These are phyloP conservation scores for Lasiodiplodia citricola DNA, from an alignment of 2,329 filamentous ascomycete species.

Conservation along the genomic window DNA sequence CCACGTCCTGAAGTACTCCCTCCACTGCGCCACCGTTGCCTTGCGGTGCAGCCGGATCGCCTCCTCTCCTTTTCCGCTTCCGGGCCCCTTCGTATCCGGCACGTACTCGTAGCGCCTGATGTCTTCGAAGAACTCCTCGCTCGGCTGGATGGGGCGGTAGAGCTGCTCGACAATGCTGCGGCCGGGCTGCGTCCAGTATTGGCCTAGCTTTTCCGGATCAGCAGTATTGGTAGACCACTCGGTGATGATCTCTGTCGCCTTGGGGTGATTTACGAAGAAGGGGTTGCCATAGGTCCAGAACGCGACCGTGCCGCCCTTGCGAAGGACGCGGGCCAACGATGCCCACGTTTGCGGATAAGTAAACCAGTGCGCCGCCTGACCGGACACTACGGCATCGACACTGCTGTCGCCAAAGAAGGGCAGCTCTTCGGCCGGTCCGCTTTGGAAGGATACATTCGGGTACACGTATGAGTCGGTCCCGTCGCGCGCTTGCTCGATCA, in stretches of 20 bases:
- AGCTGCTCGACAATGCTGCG: constrained; percentile 56
- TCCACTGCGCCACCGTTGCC: constrained; percentile 62
- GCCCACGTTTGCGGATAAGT: constrained; percentile 62
- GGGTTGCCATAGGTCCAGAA: constrained; percentile 72
- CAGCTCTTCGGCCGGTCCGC: constrained; percentile 61
- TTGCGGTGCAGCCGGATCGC: constrained; percentile 59
- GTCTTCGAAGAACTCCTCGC: constrained; percentile 57
- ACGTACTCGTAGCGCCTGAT: constrained; percentile 63
- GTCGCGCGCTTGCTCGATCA: constrained; percentile 50
- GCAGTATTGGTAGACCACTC: constrained; percentile 59
- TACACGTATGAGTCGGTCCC: constrained; percentile 32
- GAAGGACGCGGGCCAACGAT: constrained; percentile 60
- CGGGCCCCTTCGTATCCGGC: constrained; percentile 51
- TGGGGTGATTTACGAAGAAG: constrained; percentile 60
- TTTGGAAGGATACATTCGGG: constrained; percentile 56
- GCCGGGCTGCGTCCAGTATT: constrained; percentile 68
- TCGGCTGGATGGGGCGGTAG: constrained; percentile 56
- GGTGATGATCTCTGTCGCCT: constrained; percentile 60
- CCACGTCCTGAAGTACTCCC: constrained; percentile 67
- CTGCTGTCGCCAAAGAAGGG: constrained; percentile 55
- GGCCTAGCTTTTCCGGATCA: constrained; percentile 57
- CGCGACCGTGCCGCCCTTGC: constrained; percentile 63
- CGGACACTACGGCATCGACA: constrained; percentile 59
- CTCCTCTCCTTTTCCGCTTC: constrained; percentile 43
- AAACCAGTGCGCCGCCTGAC: constrained; percentile 71